Evolutionary conservation across 257 asterid genomes (phyloP), one percentile per base, ranked within the genome.

Genomic region (Capsicum rhomboideum): DNA sequence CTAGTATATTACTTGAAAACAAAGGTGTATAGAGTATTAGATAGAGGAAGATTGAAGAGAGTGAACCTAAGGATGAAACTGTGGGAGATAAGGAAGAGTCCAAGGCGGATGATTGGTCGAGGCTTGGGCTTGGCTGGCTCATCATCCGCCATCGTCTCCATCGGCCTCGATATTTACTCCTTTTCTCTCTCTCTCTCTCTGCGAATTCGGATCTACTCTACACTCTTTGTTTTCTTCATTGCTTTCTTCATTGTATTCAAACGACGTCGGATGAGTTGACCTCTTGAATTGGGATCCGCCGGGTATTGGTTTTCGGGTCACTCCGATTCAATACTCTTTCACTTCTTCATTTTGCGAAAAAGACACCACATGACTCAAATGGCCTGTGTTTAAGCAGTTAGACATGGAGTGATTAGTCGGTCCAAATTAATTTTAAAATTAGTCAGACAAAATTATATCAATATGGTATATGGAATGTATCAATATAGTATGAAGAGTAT

Each of bases 51-150:
- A 83, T 54, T 74, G 8, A 21, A 53, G 82, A n/a, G 16, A 79
- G 55, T 49, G 10, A 50, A 94, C 99, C 99, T 93, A 58, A 96
- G 93, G 6, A 92, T 55, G 66, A 90, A 86, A 83, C 92, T 90
- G 90, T 91, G 97, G 64, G 95, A 89, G 85, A 92, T 89, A 83
- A 96, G 95, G 79, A 92, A 92, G 26, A 94, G 84, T 44, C 98
- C 97, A 28, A 94, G 85, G 44, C 97, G 98, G 75, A 96, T 89
- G 69, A 96, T 92, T 21, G 99, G 98, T 17, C 98, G 92, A 84
- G 94, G 98, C 87, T 90, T 92, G 26, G 96, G 89, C 55, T 92
- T 91, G 83, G 83, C 80, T 14, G 89, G 31, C 78, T 88, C 95
- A 26, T 28, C 79, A 77, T 88, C 96, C 85, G 90, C 93, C 98